These are phyloP conservation scores for Fonsecaea pedrosoi DNA, from an alignment of 2,329 filamentous ascomycete species.

Conservation along the genomic window DNA sequence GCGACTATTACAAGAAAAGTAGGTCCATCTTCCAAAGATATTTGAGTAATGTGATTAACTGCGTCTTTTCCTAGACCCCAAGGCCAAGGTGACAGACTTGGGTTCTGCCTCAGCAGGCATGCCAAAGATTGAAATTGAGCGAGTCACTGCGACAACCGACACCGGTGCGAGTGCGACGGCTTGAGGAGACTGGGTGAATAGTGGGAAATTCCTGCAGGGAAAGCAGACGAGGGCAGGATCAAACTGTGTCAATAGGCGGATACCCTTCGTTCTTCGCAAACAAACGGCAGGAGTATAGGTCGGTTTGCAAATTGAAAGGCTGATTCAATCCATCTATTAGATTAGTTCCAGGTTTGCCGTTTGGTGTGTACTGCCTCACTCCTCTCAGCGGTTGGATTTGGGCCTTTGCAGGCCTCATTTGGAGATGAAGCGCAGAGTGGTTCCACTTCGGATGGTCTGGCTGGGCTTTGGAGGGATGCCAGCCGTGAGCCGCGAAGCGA, in stretches of 20 bases:
- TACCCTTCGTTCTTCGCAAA: slow-evolving; percentile 18
- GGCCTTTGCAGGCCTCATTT: not conserved
- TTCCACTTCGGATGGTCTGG: not conserved
- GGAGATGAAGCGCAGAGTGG: not conserved
- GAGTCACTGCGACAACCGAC: slow-evolving; percentile 54
- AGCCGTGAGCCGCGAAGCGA: not conserved
- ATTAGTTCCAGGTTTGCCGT: not conserved
- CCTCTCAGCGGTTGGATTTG: not conserved
- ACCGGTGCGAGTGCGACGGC: slow-evolving; percentile 36
- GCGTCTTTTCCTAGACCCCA: slow-evolving; percentile 71
- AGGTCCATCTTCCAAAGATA: not conserved
- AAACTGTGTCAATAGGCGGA: slow-evolving; percentile 26
- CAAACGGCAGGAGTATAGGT: slow-evolving; percentile 18
- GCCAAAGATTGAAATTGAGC: slow-evolving; percentile 69
- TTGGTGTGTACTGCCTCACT: not conserved
- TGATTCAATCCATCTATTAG: not conserved
- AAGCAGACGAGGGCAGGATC: slow-evolving; percentile 5
- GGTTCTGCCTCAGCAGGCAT: slow-evolving; percentile 70
- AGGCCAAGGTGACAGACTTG: slow-evolving; percentile 74
- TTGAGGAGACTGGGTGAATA: slow-evolving; percentile 13
- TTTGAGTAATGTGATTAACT: slow-evolving; percentile 3
- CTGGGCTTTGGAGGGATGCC: not conserved
- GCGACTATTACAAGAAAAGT: slow-evolving; percentile 83
- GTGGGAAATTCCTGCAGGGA: slow-evolving; percentile 3
- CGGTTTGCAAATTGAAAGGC: slow-evolving; percentile 4